Evolutionary conservation across 768 basidiomycete species (phyloP).

Genomic region (Hirschioporus abietinus): DNA sequence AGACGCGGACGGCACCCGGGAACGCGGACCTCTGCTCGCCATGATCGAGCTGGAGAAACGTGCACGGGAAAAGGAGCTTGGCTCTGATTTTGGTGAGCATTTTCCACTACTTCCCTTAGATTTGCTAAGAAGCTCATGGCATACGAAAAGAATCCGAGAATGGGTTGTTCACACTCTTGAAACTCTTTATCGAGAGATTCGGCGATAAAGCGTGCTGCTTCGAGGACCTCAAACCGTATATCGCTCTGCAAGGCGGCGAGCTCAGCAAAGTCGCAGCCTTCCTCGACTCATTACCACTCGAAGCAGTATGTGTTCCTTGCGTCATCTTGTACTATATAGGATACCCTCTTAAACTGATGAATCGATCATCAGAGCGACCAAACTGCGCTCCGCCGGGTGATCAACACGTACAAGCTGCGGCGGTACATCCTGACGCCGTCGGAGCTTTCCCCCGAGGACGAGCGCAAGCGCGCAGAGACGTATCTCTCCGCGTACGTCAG

Average conservation of each 20-base stretch:
- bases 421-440: conserved; percentile 50
- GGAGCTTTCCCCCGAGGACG: conserved; percentile 52
- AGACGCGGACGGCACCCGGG: conserved; percentile 60
- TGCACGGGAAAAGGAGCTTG: conserved; percentile 35
- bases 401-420: conserved; percentile 72
- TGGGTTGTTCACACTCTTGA: conserved; percentile 44
- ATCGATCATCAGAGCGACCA: conserved; percentile 49
- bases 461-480: conserved; percentile 43
- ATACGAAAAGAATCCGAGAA: conserved; percentile 19
- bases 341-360: no score
- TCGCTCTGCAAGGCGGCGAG: conserved; percentile 43
- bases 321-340: no score
- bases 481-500: conserved; percentile 62
- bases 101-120: neutral
- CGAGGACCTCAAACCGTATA: conserved; percentile 75
- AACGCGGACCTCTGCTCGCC: conserved; percentile 70
- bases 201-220: conserved; percentile 83
- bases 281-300: conserved; percentile 41
- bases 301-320: conserved; percentile 37
- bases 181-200: conserved; percentile 64
- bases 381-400: conserved; percentile 55
- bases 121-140: conserved; percentile 27
- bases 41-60: conserved; percentile 73
- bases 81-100: neutral
- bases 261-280: conserved; percentile 48